Percentiles rank a stretch among this genome's conserved stretches.
Evolutionary conservation across 768 basidiomycete genomes (phyloP).

Genomic region (Leccinum uliginosum): DNA sequence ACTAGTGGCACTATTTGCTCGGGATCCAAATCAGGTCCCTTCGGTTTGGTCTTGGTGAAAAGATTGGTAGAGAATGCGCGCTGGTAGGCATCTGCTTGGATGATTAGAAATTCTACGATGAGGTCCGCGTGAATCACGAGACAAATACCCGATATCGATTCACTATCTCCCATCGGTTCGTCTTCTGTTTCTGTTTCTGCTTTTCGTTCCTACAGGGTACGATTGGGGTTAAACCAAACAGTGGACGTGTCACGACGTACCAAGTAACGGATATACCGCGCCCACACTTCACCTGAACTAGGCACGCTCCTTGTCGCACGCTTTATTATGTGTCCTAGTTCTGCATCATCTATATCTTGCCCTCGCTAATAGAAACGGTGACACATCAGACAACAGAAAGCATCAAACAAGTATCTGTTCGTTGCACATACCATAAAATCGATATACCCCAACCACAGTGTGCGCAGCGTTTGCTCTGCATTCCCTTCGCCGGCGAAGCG

Average conservation of each 20-base stretch:
- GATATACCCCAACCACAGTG: constrained; percentile 73
- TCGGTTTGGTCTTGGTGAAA: constrained; percentile 34
- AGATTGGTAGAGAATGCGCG: constrained; percentile 53
- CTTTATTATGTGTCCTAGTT: constrained; percentile 40
- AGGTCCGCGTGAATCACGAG: background rate
- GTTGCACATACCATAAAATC: constrained; percentile 56
- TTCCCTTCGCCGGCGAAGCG: constrained; percentile 50
- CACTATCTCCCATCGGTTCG: constrained; percentile 14
- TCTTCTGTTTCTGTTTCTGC: constrained; percentile 15
- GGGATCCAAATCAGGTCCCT: constrained; percentile 38
- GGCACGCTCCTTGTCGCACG: constrained; percentile 73
- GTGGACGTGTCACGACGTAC: constrained; percentile 35
- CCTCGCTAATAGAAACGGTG: constrained; percentile 16
- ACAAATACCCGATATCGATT: constrained; percentile 24
- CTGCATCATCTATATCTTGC: constrained; percentile 39
- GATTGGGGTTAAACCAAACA: background rate
- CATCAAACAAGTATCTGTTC: background rate
- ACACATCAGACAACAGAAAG: background rate
- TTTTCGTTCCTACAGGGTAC: constrained; percentile 17
- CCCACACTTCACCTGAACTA: constrained; percentile 73
- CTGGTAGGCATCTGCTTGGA: constrained; percentile 48
- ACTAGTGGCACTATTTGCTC: constrained; percentile 64
- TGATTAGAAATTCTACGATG: constrained; percentile 4
- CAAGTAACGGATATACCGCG: constrained; percentile 67
- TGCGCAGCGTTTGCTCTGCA: constrained; percentile 53